phyloP scores from a whole-genome alignment of 768 basidiomycete genomes.

The Cyclocybe cylindracea region DNA sequence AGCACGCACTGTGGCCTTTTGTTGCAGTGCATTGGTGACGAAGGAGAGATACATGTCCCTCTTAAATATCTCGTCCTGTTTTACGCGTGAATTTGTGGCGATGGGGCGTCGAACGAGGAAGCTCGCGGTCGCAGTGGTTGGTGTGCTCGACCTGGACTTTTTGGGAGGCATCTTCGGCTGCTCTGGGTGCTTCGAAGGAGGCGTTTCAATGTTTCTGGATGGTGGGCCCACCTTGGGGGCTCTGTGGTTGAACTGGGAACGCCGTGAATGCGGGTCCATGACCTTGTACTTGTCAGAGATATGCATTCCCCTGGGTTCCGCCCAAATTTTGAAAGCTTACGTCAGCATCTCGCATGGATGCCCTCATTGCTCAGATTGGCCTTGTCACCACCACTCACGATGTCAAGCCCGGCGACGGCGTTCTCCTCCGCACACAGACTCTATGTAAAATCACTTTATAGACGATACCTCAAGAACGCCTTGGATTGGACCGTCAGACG shows the following conservation, averaged over 20 bases:
- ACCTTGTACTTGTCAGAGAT: constrained; percentile 12
- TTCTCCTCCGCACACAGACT: constrained; percentile 77
- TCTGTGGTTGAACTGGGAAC: constrained; percentile 75
- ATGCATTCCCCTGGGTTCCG: constrained; percentile 9
- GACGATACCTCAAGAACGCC: constrained; percentile 80
- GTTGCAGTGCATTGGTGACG: constrained; percentile 76
- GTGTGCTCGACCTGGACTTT: constrained; percentile 40
- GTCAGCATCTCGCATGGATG: constrained; percentile 18
- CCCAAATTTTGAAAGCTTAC: constrained; percentile 20
- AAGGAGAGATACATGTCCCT: constrained; percentile 86
- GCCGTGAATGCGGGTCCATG: constrained; percentile 82
- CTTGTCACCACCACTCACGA: constrained; percentile 30
- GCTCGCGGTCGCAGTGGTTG: constrained; percentile 25
- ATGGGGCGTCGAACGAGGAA: constrained; percentile 52
- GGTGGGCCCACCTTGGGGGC: constrained; percentile 67
- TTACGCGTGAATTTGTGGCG: constrained; percentile 77
- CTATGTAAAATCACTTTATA: constrained; percentile 92
- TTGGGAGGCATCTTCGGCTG: constrained; percentile 33
- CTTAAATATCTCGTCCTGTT: constrained; percentile 73
- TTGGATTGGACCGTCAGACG: constrained; percentile 89
- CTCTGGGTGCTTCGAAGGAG: constrained; percentile 20
- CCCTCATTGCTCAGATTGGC: not conserved
- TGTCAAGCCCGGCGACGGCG: constrained; percentile 50
- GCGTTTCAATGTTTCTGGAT: constrained; percentile 43
- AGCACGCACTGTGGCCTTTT: constrained; percentile 64